Evolutionary conservation across 1,284 basidiomycete genomes (phyloP), one percentile per base, ranked within the genome.

Genomic region (Fistulinella cinereoalba): DNA sequence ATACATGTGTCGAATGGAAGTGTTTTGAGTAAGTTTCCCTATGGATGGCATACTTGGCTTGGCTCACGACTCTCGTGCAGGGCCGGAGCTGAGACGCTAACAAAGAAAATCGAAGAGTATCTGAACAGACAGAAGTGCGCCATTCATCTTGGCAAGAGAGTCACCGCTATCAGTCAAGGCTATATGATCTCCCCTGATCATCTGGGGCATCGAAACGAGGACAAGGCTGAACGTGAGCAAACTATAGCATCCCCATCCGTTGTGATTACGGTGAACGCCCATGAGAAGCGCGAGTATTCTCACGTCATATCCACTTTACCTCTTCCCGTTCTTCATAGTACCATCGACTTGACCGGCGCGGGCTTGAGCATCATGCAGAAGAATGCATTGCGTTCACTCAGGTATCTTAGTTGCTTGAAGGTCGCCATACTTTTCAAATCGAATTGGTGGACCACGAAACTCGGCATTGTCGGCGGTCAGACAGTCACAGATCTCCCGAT

Each of bases 401-500:
- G 36, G 15, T 57, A 44, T 7, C 6, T 2, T 9, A 2, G 11
- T 27, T 3, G 22, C 28, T 52, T 29, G 52, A 71, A 71, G 49
- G 54, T 71, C 37, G 69, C 56, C 8, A 39, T 71, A 29, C 60
- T 61, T 12, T 71, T 71, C 52, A 62, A 54, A 43, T 56, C 56
- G 4, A 57, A 62, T 15, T 71, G 67, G 58, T 71, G 70, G 68
- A 61, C 66, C 37, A 48, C 51, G n/a, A 46, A 48, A 22, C 25
- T 49, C 3, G 31, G 52, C 7, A 56, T 56, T 11, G 13, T 53
- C 1, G 68, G 68, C 15, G 68, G 68, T 0, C 64, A 68, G 46
- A 59, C 65, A 18, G 52, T 51, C 11, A 71, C 67, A 2, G 67
- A 71, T 48, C 59, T 68, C 8, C 64, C 64, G 1, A 60, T 68